A percentile compares a stretch with the other conserved stretches of the same genome.
These are phyloP conservation scores for Termitomyces sp. DNA, from an alignment of 768 basidiomycete genomes.

Conservation along the genomic window DNA sequence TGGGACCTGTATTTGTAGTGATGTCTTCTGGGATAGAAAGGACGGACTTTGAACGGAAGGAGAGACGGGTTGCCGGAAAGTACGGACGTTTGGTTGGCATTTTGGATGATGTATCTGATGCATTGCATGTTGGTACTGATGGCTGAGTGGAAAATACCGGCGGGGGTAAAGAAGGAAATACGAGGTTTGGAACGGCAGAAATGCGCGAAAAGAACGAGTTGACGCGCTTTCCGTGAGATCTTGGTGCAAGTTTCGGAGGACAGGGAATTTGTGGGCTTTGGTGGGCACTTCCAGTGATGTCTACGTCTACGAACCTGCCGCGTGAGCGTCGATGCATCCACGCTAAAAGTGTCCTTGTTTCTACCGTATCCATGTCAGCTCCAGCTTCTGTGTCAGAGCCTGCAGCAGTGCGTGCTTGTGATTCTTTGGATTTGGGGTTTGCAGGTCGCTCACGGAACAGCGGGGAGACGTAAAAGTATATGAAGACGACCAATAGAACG, in stretches of 20 bases:
- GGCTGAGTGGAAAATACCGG: conserved; percentile 1
- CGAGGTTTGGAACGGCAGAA: conserved; percentile 10
- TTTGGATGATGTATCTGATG: neutral
- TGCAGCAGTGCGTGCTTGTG: neutral
- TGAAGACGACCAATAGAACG: conserved; percentile 17
- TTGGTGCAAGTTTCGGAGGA: neutral
- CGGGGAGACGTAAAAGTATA: conserved; percentile 20
- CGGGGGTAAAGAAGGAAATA: neutral
- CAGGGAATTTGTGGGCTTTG: neutral
- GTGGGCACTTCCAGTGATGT: conserved; percentile 1
- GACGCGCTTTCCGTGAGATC: neutral
- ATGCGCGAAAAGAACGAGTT: conserved; percentile 11
- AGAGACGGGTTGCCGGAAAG: neutral
- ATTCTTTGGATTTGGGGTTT: neutral
- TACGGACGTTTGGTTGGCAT: neutral
- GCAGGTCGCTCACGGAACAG: conserved; percentile 2
- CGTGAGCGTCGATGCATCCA: conserved; percentile 24
- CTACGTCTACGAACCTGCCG: conserved; percentile 18
- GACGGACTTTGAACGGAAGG: conserved; percentile 3
- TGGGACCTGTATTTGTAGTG: neutral
- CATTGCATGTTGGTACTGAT: neutral
- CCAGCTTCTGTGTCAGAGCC: conserved; percentile 10
- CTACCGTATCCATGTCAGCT: conserved; percentile 6
- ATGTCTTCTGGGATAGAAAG: neutral
- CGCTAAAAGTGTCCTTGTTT: conserved; percentile 14